A percentile compares a stretch with the other conserved stretches of the same genome.
Evolutionary conservation across 306 rosid genomes (phyloP).

Genomic region (Castanea crenata): DNA sequence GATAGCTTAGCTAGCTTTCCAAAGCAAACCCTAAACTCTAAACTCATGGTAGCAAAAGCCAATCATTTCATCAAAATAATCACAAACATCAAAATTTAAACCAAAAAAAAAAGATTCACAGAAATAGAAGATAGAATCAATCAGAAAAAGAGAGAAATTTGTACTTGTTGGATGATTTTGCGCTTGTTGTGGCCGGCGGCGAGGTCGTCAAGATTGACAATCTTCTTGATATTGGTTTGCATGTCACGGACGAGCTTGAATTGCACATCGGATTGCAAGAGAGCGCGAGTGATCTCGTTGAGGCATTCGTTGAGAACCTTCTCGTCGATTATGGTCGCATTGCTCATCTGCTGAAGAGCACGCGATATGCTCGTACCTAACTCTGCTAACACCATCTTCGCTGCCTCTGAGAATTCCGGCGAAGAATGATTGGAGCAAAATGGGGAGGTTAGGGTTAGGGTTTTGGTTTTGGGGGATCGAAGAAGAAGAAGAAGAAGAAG

Average conservation of each 20-base stretch:
- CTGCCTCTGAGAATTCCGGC: not conserved
- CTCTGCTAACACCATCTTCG: conserved; percentile 77
- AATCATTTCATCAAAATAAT: not conserved
- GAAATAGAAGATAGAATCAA: too few species aligned
- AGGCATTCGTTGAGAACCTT: conserved; percentile 81
- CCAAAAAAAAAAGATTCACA: not conserved
- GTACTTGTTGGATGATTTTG: conserved; percentile 80
- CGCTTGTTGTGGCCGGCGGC: conserved; percentile 91
- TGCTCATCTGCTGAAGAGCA: conserved; percentile 96
- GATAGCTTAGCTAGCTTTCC: not conserved
- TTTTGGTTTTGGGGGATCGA: too few species aligned
- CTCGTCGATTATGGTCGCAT: conserved; percentile 82
- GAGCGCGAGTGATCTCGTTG: conserved; percentile 89
- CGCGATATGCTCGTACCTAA: conserved; percentile 85
- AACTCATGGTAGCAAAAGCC: not conserved
- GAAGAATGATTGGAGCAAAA: too few species aligned
- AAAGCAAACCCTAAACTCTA: not conserved
- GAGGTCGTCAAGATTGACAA: conserved; percentile 76
- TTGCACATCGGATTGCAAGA: conserved; percentile 83
- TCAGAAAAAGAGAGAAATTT: conserved; percentile 26
- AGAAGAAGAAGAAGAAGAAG: too few species aligned
- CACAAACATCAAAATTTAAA: not conserved
- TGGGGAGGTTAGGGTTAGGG: too few species aligned
- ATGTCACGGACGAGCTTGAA: conserved; percentile 83
- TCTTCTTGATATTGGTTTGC: conserved; percentile 84